Base-by-base conservation (phyloP, 805 yeast genomes). In the Debaryomyces maramus region DNA sequence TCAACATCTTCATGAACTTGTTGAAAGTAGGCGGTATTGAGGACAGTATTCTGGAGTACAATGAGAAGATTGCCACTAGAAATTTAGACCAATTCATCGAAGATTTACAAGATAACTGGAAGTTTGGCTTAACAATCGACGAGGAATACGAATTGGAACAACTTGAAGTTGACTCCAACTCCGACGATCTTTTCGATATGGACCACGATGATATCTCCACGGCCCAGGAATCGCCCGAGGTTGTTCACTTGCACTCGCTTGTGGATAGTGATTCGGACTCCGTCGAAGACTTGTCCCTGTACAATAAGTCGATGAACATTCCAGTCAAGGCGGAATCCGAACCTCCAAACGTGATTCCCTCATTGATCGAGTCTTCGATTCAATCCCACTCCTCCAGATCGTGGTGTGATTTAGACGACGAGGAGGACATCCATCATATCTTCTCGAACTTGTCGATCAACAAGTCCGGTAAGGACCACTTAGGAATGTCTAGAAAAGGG, bases 61-160 rank as follows among this genome's bases (percentile, higher is more conserved):
- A 48, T 27, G 32, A 38, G 22, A 56, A 61, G 36, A 56, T 63
- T 31, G 43, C 41, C 23, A 45, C 52, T 31, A 58, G 81, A 45
- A 58, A 64, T 47, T 49, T 74, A 33, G 56, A 54, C 34, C 54
- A 47, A 36, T 75, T 72, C 43, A 43, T 63, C 36, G 31, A 27
- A 3, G 63, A 58, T 14, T 53, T 70, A 39, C 52, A 53, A 22
- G 46, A 44, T n/a, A 48, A 59, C 41, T 55, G 61, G 52, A 55
- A 56, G 22, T 57, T 53, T 38, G 81, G 80, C 11, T 67, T 72
- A 41, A 71, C 72, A 5, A 51, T 70, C 15, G 78, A 73, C 50
- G 79, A 75, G 43, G 75, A 72, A 47, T 65, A 61, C 48, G 60
- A 53, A 34, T 39, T 39, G 16, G 52, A 50, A 20, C 40, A 40